These are phyloP conservation scores for Cystobasidium pallidum DNA, from an alignment of 1,284 basidiomycete genomes.

Conservation along the genomic window DNA sequence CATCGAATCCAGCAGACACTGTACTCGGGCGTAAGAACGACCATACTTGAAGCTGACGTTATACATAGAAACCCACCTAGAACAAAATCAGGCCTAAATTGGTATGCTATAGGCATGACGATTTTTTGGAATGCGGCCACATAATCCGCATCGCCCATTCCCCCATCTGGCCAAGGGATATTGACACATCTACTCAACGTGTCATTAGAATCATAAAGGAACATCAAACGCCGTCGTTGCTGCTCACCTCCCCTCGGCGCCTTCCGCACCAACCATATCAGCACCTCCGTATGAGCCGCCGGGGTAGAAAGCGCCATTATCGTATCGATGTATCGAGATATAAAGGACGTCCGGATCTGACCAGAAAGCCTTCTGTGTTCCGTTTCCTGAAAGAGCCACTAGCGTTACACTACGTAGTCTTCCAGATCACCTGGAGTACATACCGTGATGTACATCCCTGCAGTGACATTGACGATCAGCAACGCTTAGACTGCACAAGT, in stretches of 20 bases:
- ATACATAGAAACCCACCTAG: conserved; percentile 66
- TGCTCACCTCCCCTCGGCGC: conserved; percentile 71
- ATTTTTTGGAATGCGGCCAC: conserved; percentile 93
- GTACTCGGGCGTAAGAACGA: too few species aligned
- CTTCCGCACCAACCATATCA: conserved; percentile 76
- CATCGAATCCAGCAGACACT: conserved; percentile 99
- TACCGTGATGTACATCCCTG: conserved; percentile 98
- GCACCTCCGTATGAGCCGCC: conserved; percentile 84
- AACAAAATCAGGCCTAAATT: conserved; percentile 93
- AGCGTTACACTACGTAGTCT: too few species aligned
- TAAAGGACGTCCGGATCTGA: conserved; percentile 91
- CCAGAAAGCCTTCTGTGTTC: conserved; percentile 93
- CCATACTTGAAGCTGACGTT: too few species aligned
- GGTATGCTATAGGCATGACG: conserved; percentile 95
- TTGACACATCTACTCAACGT: conserved; percentile 76
- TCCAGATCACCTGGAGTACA: conserved; percentile 44
- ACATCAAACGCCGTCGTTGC: too few species aligned
- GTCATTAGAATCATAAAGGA: neutral
- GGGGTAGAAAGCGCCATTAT: conserved; percentile 88
- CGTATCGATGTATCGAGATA: conserved; percentile 93
- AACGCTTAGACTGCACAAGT: conserved; percentile 25
- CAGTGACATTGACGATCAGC: neutral
- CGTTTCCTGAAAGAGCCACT: too few species aligned
- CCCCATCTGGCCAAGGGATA: conserved; percentile 86
- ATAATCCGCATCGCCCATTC: conserved; percentile 95